Conservation (phyloP, 1,139 yeast species). For the Saccharomyces hybrid region DNA sequence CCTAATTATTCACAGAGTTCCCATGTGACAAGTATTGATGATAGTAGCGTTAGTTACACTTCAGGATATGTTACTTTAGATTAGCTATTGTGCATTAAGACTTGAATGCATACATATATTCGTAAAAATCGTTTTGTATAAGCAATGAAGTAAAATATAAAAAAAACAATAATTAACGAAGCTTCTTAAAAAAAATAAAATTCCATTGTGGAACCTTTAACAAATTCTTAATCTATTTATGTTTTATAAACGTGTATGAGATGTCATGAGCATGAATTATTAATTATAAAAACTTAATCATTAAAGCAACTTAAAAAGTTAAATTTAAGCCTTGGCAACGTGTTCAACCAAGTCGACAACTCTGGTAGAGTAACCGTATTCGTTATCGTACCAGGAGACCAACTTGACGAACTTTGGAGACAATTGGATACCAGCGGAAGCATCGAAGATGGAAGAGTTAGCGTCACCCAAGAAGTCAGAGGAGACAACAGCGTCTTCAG, state of each 20-base stretch:
- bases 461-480: conserved; percentile 71
- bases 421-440: conserved; percentile 71
- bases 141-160: not conserved
- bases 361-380: conserved; percentile 85
- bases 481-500: conserved; percentile 79
- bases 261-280: not conserved
- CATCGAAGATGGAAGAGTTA: conserved; percentile 76
- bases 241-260: conserved; percentile 1
- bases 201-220: not conserved
- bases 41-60: conserved; percentile 86
- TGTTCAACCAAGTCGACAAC: conserved; percentile 75
- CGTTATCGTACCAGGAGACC: conserved; percentile 85
- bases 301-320: not conserved
- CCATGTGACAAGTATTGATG: conserved; percentile 40
- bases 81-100: too few relatives aligned
- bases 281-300: not conserved
- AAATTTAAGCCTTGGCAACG: conserved; percentile 1
- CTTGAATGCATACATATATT: not conserved
- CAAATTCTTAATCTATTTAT: not conserved
- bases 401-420: conserved; percentile 80
- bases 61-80: conserved; percentile 47
- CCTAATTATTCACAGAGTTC: conserved; percentile 78
- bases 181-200: not conserved
- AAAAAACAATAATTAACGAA: not conserved
- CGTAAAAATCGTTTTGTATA: too few relatives aligned